A percentile compares a stretch with the other conserved stretches of the same genome.
These are phyloP conservation scores for Sutorius eximius DNA, from an alignment of 1,284 basidiomycete species.

Conservation along the genomic window DNA sequence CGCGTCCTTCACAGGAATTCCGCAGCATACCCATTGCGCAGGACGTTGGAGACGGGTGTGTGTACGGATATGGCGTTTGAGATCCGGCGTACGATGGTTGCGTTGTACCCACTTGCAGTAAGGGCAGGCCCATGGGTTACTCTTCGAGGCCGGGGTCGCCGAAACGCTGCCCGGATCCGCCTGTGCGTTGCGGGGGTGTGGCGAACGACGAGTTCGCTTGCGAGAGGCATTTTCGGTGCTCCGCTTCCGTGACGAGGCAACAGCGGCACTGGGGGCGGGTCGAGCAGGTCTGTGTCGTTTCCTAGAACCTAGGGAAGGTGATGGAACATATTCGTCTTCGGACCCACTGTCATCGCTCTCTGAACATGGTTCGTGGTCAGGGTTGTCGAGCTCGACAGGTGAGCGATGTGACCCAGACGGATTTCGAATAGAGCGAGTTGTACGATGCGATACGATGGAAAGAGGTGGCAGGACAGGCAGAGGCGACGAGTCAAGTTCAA, in stretches of 20 bases:
- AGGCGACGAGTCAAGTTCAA: neutral
- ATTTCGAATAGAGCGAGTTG: slow-evolving; percentile 15
- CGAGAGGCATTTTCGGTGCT: slow-evolving; percentile 7
- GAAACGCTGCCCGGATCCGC: slow-evolving; percentile 16
- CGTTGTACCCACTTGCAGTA: slow-evolving; percentile 35
- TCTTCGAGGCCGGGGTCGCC: slow-evolving; percentile 20
- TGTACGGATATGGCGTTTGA: slow-evolving; percentile 52
- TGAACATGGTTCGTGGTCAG: slow-evolving; percentile 21
- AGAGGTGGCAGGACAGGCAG: neutral
- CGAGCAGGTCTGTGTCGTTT: slow-evolving; percentile 26
- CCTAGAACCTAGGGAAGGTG: slow-evolving; percentile 19
- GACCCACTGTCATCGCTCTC: slow-evolving; percentile 32
- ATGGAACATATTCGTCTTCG: slow-evolving; percentile 36
- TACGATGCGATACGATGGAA: slow-evolving; percentile 5
- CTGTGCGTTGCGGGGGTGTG: slow-evolving; percentile 44
- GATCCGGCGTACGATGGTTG: slow-evolving; percentile 50
- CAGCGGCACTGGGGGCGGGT: neutral
- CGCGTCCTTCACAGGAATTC: slow-evolving; percentile 41
- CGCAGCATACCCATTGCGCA: slow-evolving; percentile 39
- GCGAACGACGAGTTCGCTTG: slow-evolving; percentile 36
- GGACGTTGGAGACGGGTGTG: slow-evolving; percentile 41
- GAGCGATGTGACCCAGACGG: slow-evolving; percentile 2
- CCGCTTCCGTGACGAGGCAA: slow-evolving; percentile 9
- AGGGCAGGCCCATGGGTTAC: slow-evolving; percentile 35
- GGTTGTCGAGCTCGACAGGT: slow-evolving; percentile 4